Base-by-base conservation (phyloP, 495 filamentous ascomycete species). In the Evernia prunastri region DNA sequence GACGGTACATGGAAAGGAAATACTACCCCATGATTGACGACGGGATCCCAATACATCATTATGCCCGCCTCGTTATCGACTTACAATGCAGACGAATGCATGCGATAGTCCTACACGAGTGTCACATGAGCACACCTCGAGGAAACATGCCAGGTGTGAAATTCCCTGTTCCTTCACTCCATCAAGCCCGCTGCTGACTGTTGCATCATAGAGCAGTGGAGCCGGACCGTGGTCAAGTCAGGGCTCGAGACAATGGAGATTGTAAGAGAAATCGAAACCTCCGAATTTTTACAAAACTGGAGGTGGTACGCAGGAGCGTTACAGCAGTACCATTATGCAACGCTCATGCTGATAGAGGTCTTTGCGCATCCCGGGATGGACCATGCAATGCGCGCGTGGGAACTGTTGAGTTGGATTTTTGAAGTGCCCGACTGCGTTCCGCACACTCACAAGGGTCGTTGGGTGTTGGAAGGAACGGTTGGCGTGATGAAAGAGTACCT, bases 381-480 rank as follows among this genome's bases (percentile, higher is more conserved):
- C 60, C 75, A 84, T 51, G 84, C 84, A 27, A 77, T 80, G 37
- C 78, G 86, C 33, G 86, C 89, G 56, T 91, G 88, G 88, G 72
- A 75, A 9, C 87, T 84, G 63, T 76, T 91, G 15, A 86, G 90
- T 68, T 89, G 85, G 70, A 84, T 88, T 53, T 91, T 89, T 67
- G 79, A 82, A 39, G 72, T 85, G n/a, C 80, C 84, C 15, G 67
- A 74, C 1, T 75, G 78, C 56, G 68, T 82, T 36, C 66, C 79
- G 36, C 45, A 60, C 36, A 67, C 64, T 29, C 72, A 77, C 53
- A 82, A 81, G 62, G 68, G 72, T 5, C 72, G 74, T 23, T 70
- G 72, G 39, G 70, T 82, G 36, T 61, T 82, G 37, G 68, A 68
- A 6, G 73, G 79, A 61, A 61, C 81, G 40, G 59, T 72, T 27